Base-by-base conservation (phyloP, 1,284 basidiomycete species). In the Xerocomus cyaneibrunnescens region DNA sequence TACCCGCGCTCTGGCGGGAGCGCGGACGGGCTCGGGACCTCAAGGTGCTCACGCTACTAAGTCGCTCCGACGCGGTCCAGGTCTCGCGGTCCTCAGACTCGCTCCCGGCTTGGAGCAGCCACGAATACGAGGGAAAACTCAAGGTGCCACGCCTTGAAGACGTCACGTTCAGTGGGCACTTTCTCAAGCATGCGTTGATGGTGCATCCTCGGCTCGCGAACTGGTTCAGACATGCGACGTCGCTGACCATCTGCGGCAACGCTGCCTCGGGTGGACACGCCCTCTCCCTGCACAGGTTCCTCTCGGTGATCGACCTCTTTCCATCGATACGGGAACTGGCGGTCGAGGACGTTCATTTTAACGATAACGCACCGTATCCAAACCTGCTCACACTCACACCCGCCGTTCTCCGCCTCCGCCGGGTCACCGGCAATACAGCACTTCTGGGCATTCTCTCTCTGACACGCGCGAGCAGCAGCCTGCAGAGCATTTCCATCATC, bases 1-100 rank as follows among this genome's bases (percentile, higher is more conserved):
- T 57, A 27, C 57, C 54, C 3, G 17, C 36, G 2, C 45, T 60
- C 21, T 60, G 57, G 56, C 40, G 41, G 21, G 58, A 57, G 44
- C 30, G 30, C 9, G 55, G 54, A 10, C 23, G 31, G 7, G 57
- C 48, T 14, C 22, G 3, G 23, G 21, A 10, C 5, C 56, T 59
- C 47, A 32, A 27, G 25, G 44, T 19, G 13, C 57, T 57, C 34
- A 34, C 44, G 1, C 17, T 57, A 28, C 35, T 28, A 31, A 46
- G 56, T 40, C 57, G 27, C 23, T 41, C 41, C 7, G 41, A 44
- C 32, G 23, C 30, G n/a, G n/a, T 3, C n/a, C 7, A 7, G 7
- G 7, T 35, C 34, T 17, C 34, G 3, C 52, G 1, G 8, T 14
- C 27, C 16, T 32, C 36, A 12, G 35, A 10, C 8, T 27, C 34